These are phyloP conservation scores for Oxytropis ochrocephala DNA, from an alignment of 306 rosid species.

Conservation along the genomic window DNA sequence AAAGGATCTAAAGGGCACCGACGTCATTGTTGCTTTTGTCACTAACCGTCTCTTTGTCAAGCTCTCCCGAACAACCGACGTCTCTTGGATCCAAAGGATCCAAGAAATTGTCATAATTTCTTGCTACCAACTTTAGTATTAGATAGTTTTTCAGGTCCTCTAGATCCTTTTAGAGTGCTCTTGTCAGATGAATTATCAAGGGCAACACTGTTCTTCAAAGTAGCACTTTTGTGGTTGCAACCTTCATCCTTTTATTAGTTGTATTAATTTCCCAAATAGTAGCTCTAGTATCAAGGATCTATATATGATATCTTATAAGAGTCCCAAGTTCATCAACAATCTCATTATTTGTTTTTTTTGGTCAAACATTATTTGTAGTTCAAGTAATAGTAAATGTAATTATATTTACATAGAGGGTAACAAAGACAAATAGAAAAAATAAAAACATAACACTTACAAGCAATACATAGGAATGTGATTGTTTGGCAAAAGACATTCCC, in stretches of 20 bases:
- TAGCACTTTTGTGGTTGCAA: slow-evolving; percentile 27
- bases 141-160: slow-evolving; percentile 27
- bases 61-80: no score
- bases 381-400: slow-evolving; percentile 20
- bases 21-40: slow-evolving; percentile 24
- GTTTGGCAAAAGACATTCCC: slow-evolving; percentile 67
- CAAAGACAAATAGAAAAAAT: slow-evolving; percentile 3
- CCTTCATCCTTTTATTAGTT: slow-evolving; percentile 22
- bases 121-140: slow-evolving; percentile 23
- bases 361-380: slow-evolving; percentile 69
- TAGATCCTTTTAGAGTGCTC: slow-evolving; percentile 23
- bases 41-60: no score
- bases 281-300: slow-evolving; percentile 43
- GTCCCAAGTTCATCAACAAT: slow-evolving; percentile 56
- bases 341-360: no score
- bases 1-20: no score
- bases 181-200: slow-evolving; percentile 24
- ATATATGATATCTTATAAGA: slow-evolving; percentile 62
- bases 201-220: slow-evolving; percentile 23
- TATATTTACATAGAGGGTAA: slow-evolving; percentile 12
- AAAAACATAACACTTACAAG: slow-evolving; percentile 51
- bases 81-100: no score
- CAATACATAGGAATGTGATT: no score
- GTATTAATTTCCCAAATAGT: slow-evolving; percentile 18
- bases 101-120: no score